Base-by-base conservation (phyloP, 176 grass and related monocot genomes). In the Rhynchospora pubera region DNA sequence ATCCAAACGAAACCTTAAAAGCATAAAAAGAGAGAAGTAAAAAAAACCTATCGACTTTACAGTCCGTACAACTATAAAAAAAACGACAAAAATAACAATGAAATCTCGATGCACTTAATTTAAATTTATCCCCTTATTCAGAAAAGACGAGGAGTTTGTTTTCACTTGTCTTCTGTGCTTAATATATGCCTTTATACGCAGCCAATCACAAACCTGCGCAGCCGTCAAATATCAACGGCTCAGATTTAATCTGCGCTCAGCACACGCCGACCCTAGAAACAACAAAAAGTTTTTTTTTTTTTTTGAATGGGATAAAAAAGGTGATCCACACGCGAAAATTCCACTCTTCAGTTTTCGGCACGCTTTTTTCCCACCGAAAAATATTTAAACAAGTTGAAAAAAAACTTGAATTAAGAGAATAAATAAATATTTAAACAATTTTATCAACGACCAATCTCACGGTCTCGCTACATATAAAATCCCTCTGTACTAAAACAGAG, bases 401-500 rank as follows among this genome's bases (percentile, higher is more conserved):
- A 50, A 48, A 73, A 71, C 5, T 46, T 63, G 9, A 63, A 63
- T 63, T 63, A 11, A 26, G 5, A 66, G 63, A 39, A n/a, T n/a
- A n/a, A n/a, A 66, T 5, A 43, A 42, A 42, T 32, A 9, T n/a
- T 51, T 9, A 43, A 52, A 5, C 11, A 8, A 16, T 55, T 70
- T 70, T 48, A 55, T 30, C 71, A 52, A 55, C 72, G 19, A 74
- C 48, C 11, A 69, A 69, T 30, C 72, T 16, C 72, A n/a, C n/a
- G n/a, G n/a, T 12, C 10, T 39, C 26, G 11, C 14, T 42, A 22
- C 52, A 43, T 80, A n/a, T n/a, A n/a, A 80, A 80, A 19, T 3
- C 48, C 48, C 73, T 56, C n/a, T 7, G 52, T 53, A 30, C 24
- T 9, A 30, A 78, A 62, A 80, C 77, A 79, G 77, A 80, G 77